These are phyloP conservation scores for Blepharisma stoltei DNA, from an alignment of 73 alveolate genomes.

Conservation along the genomic window DNA sequence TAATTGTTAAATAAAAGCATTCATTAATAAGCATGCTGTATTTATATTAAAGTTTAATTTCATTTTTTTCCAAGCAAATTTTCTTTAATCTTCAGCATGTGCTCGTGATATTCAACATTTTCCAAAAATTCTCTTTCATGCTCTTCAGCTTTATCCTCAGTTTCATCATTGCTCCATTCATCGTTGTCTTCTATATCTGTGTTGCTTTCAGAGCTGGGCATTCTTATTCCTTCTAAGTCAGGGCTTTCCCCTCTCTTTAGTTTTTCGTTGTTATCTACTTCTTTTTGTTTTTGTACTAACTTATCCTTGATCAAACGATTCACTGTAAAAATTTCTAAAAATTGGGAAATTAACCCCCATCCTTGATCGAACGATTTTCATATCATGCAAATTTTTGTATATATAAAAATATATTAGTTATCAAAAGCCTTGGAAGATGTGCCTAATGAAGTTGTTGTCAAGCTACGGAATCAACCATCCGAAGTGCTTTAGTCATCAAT, in stretches of 20 bases:
- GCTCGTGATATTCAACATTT: neutral
- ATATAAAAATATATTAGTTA: no score
- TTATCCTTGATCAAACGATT: no score
- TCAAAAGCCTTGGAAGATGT: no score
- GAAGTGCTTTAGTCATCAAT: no score
- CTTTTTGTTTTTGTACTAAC: constrained; percentile 40
- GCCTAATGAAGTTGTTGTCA: no score
- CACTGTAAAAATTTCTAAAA: no score
- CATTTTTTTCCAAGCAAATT: neutral
- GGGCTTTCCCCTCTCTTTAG: constrained; percentile 4
- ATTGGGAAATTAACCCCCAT: no score
- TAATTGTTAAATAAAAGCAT: neutral
- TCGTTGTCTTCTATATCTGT: constrained; percentile 4
- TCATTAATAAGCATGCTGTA: no score
- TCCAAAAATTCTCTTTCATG: neutral
- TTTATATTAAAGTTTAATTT: no score
- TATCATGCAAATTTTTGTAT: no score
- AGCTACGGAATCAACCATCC: no score
- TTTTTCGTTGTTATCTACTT: constrained; percentile 25
- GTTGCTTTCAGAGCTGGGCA: neutral
- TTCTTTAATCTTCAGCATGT: neutral
- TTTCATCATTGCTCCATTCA: neutral
- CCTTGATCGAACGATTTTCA: no score
- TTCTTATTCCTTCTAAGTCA: neutral
- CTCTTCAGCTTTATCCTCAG: neutral